Evolutionary conservation across 371 early-diverging fungal genomes (phyloP), one percentile per base, ranked within the genome.

Genomic region (Mucor irregularis): DNA sequence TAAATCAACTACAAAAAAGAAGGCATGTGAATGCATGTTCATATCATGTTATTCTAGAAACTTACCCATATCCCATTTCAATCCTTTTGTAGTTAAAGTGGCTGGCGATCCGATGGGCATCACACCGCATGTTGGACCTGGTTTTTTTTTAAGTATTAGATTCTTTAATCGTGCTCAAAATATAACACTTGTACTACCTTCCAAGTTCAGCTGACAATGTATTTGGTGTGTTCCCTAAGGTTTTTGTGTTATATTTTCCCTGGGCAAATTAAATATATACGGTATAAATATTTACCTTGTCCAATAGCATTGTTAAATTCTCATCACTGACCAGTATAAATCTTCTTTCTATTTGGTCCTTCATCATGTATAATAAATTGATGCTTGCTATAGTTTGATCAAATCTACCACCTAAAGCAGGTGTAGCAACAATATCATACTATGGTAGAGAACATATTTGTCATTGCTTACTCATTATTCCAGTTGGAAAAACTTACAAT

Each of bases 361-460:
- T 84, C 68, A 75, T 78, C 17, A 53, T 38, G 22, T 68, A 89
- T 19, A 94, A 65, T 25, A 84, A 69, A 60, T 92, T 82, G 19
- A 97, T 85, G 49, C 74, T 84, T 9, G 87, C 76, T 66, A 97
- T 87, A 10, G 84, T 82, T 49, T 97, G 96, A 68, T 97, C 97
- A 56, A 97, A 89, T 25, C 97, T 85, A 1, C 96, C 97, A 25
- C 91, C 86, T 5, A 93, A 63, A 4, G 90, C 93, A 28, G 96
- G 95, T 7, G 88, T 63, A 1, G 87, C 94, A 4, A 95, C 74
- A 9, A 94, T 70, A 33, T 83, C 84, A 56, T 81, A 72, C 73
- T 83, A 56, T 1, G 4, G 8, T 11, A 33, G 7, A 42, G 24
- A 28, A 4, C 14, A 42, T n/a, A 24, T 49, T 24, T 14, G 25